These are phyloP conservation scores for Gonium pectorale DNA, from an alignment of 139 green algal species.

Conservation along the genomic window DNA sequence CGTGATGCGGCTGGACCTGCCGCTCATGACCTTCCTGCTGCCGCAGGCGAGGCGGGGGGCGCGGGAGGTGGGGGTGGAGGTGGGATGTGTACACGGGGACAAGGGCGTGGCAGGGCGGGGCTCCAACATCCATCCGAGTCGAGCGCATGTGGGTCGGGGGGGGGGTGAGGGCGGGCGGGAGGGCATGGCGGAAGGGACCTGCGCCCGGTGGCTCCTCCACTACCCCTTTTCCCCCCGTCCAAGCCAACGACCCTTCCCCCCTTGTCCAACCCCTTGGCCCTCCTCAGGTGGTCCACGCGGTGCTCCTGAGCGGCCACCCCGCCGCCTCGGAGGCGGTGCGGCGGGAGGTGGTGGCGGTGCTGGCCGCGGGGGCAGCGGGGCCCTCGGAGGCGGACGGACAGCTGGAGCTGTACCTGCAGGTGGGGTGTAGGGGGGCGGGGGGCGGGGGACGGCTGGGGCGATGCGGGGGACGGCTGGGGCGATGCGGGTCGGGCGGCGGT, in stretches of 20 bases:
- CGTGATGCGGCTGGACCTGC: conserved; percentile 80
- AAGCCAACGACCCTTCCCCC: too few species aligned
- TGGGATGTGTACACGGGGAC: too few species aligned
- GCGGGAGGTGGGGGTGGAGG: neutral
- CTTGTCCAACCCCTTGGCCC: neutral
- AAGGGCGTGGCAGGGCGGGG: too few species aligned
- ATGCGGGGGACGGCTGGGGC: too few species aligned
- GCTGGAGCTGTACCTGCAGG: conserved; percentile 69
- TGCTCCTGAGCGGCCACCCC: conserved; percentile 2
- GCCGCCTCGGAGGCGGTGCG: conserved; percentile 9
- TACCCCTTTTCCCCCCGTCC: too few species aligned
- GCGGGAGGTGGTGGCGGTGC: conserved; percentile 54
- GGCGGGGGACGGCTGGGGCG: too few species aligned
- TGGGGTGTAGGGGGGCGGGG: neutral
- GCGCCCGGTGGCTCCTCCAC: too few species aligned
- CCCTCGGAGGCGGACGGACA: conserved; percentile 47
- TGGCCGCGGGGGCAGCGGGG: conserved; percentile 30
- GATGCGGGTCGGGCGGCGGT: too few species aligned
- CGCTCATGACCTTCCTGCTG: conserved; percentile 87
- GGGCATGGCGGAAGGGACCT: too few species aligned
- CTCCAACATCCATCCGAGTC: too few species aligned
- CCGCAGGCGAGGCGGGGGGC: conserved; percentile 66
- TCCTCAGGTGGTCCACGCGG: conserved; percentile 23
- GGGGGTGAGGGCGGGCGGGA: too few species aligned
- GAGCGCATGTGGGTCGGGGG: too few species aligned